Evolutionary conservation across 305 asterid species (phyloP), one percentile per base, ranked within the genome.

Genomic region (Solanum hybrid): DNA sequence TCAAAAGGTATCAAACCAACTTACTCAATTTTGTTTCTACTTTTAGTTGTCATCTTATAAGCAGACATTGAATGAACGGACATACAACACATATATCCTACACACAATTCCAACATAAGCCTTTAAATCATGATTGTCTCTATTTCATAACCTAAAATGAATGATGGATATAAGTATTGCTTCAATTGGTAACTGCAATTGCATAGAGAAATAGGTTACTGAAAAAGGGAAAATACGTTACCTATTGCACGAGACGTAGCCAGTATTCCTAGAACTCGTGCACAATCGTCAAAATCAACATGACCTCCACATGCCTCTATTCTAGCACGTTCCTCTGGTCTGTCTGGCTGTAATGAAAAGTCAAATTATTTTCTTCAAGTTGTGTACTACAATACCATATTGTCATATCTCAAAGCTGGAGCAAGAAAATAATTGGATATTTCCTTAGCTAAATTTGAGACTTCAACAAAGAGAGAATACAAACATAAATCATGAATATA

Each of bases 171-270:
- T 37, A 85, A 31, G n/a, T 66, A 19, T 7, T 73, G 27, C 11
- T n/a, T 19, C 11, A 37, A 89, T 38, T 60, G 17, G 26, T 7
- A 64, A 81, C 35, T 19, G 7, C 12, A 37, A 24, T 5, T 15
- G 24, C 88, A 92, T 95, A 95, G 34, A 80, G 69, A 40, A 79
- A 40, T 6, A 40, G 36, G 36, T 14, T 40, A 7, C 37, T 37
- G 86, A 34, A 26, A 14, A 81, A 24, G 69, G 15, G 92, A 37
- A 85, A 87, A 92, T 7, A 32, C 26, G 85, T 94, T 94, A 36
- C 95, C 97, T 75, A 95, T 92, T 32, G 98, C 93, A 22, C 97
- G 93, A 71, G 97, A 91, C 92, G 92, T 94, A 0, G 95, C 94
- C 14, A 95, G 88, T 69, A 95, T 77, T 36, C 98, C 95, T 90